Evolutionary conservation across 306 rosid species (phyloP).

Genomic region (Rubus idaeus): DNA sequence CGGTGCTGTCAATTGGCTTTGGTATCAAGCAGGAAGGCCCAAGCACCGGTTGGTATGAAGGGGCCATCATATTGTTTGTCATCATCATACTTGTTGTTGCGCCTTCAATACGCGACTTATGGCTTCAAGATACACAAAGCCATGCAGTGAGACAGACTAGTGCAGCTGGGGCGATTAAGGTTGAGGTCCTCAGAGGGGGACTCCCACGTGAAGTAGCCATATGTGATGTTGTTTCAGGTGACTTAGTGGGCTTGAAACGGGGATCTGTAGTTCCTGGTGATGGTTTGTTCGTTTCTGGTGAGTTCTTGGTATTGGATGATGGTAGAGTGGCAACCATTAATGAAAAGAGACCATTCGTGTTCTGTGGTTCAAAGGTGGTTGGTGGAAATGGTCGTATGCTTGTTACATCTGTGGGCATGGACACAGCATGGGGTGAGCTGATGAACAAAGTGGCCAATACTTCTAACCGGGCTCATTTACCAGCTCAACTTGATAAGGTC

Average conservation of each 20-base stretch:
- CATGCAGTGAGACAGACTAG: background rate
- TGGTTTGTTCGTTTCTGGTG: slow-evolving; percentile 25
- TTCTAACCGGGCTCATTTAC: background rate
- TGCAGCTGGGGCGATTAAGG: background rate
- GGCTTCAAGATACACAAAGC: background rate
- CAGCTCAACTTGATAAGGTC: slow-evolving; percentile 19
- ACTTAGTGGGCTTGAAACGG: slow-evolving; percentile 1
- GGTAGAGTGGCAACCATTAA: slow-evolving; percentile 3
- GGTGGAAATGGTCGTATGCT: slow-evolving; percentile 25
- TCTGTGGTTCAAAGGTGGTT: slow-evolving; percentile 21
- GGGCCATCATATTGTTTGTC: slow-evolving; percentile 6
- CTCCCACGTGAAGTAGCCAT: background rate
- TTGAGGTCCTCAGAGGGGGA: slow-evolving; percentile 1
- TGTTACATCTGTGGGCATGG: slow-evolving; percentile 16
- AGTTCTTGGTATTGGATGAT: background rate
- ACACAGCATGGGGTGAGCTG: slow-evolving; percentile 2
- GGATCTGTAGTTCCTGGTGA: slow-evolving; percentile 23
- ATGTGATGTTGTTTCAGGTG: slow-evolving; percentile 4
- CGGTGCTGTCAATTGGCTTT: slow-evolving; percentile 20
- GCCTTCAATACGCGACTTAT: background rate
- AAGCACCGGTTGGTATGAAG: slow-evolving; percentile 25
- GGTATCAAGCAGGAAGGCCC: slow-evolving; percentile 22
- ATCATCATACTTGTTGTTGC: slow-evolving; percentile 11
- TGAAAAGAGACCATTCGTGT: slow-evolving; percentile 11
- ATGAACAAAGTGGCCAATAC: slow-evolving; percentile 1